Evolutionary conservation across 495 filamentous ascomycete genomes (phyloP).

Genomic region (Rhypophila decipiens): DNA sequence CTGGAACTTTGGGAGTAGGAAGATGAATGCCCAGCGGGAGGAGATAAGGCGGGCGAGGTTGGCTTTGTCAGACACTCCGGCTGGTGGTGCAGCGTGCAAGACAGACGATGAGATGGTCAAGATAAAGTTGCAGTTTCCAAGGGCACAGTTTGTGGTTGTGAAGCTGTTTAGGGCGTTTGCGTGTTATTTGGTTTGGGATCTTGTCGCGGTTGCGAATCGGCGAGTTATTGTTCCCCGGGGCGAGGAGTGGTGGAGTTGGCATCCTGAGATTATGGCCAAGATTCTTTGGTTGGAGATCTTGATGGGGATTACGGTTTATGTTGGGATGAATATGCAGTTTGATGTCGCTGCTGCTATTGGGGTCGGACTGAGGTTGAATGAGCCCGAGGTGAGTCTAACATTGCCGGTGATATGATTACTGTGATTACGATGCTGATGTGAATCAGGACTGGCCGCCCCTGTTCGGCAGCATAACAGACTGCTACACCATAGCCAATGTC

Average conservation of each 20-base stretch:
- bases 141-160: not conserved
- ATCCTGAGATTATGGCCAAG: not conserved
- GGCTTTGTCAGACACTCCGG: not conserved
- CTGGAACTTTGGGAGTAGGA: constrained; percentile 12
- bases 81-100: no score
- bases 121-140: not conserved
- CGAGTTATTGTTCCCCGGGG: not conserved
- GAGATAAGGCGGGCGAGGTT: not conserved
- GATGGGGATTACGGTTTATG: constrained; percentile 5
- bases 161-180: not conserved
- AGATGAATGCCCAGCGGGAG: constrained; percentile 3
- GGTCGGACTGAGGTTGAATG: constrained; percentile 6
- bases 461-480: constrained; percentile 26
- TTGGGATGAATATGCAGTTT: constrained; percentile 15
- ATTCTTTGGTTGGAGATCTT: constrained; percentile 8
- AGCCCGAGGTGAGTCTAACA: constrained; percentile 8
- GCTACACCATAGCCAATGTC: constrained; percentile 19
- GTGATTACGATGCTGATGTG: not conserved
- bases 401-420: not conserved
- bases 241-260: not conserved
- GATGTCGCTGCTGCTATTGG: constrained; percentile 4
- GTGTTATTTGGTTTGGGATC: constrained; percentile 12
- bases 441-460: constrained; percentile 24
- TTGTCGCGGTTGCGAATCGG: constrained; percentile 1
- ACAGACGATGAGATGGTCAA: not conserved